Percentiles rank a stretch among this genome's conserved stretches.
These are phyloP conservation scores for Dendryphion nanum DNA, from an alignment of 2,329 filamentous ascomycete species.

Conservation along the genomic window DNA sequence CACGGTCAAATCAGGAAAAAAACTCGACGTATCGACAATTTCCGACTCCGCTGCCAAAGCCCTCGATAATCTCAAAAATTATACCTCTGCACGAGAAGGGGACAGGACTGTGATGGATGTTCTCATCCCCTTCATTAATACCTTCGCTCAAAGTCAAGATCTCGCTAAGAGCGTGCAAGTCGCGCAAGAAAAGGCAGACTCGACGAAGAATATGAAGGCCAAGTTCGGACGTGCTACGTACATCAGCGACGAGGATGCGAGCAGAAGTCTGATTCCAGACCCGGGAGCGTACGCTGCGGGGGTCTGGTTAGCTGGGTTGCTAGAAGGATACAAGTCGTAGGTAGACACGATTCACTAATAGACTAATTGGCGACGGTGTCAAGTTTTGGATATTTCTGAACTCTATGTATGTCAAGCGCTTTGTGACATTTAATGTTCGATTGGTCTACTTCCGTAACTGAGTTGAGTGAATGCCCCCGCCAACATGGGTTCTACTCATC, in stretches of 20 bases:
- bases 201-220: conserved; percentile 86
- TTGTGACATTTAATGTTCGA: too few relatives aligned
- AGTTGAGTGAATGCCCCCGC: too few relatives aligned
- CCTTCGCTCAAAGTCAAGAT: conserved; percentile 62
- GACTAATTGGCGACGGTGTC: too few relatives aligned
- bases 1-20: conserved; percentile 25
- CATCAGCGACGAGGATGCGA: conserved; percentile 67
- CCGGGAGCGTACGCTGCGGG: conserved; percentile 74
- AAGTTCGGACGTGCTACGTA: conserved; percentile 82
- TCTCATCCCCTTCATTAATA: conserved; percentile 79
- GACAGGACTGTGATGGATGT: conserved; percentile 91
- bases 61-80: conserved; percentile 52
- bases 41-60: conserved; percentile 45
- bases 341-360: too few relatives aligned
- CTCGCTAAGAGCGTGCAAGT: conserved; percentile 70
- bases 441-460: too few relatives aligned
- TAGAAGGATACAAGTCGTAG: conserved; percentile 18
- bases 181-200: conserved; percentile 71
- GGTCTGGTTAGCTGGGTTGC: conserved; percentile 71
- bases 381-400: too few relatives aligned
- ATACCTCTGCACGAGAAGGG: conserved; percentile 83
- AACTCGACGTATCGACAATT: conserved; percentile 36
- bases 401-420: too few relatives aligned
- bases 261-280: conserved; percentile 54
- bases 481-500: too few relatives aligned